Base-by-base conservation (phyloP, 1,284 basidiomycete species). In the Psilocybe mexicana region DNA sequence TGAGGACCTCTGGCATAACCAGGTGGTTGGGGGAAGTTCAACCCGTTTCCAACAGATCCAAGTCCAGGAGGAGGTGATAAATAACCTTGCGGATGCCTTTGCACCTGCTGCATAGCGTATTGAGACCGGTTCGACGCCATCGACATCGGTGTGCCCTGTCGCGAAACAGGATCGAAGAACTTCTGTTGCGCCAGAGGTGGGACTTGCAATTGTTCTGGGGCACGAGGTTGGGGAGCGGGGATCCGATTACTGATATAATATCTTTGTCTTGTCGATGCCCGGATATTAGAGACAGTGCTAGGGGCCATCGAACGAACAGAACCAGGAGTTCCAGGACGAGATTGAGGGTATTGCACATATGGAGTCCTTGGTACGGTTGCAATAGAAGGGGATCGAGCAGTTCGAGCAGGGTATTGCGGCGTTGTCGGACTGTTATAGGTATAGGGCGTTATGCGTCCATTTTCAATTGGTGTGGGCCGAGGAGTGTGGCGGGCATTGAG, bases 101-200 rank as follows among this genome's bases (percentile, higher is more conserved):
- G 47, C 26, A n/a, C 38, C 28, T 45, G 46, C 18, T 38, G 54
- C 18, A 54, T 43, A n/a, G 43, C 30, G 23, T 48, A 52, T 36
- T 43, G 42, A n/a, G 57, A 36, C 45, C 58, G 49, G 38, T 60
- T 54, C 30, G 64, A 59, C 43, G 61, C 44, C 10, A 61, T 42
- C 6, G 68, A 68, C 48, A 63, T 58, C 26, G 68, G 64, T 1
- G 67, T 67, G 50, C 64, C 59, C 30, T 66, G 62, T n/a, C 67
- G 63, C 12, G 64, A 61, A 35, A 66, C 51, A 33, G 64, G 64
- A n/a, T 70, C 69, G 52, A 69, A 67, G 5, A 65, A 52, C 45
- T 57, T 51, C 23, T 54, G 56, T 25, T 36, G 33, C 18, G 35
- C 46, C 35, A 58, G 24, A 30, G 35, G 25, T 14, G 55, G 43